Evolutionary conservation across 192 early-diverging fungal species (phyloP), one percentile per base, ranked within the genome.

Genomic region (Umbelopsis ramanniana): DNA sequence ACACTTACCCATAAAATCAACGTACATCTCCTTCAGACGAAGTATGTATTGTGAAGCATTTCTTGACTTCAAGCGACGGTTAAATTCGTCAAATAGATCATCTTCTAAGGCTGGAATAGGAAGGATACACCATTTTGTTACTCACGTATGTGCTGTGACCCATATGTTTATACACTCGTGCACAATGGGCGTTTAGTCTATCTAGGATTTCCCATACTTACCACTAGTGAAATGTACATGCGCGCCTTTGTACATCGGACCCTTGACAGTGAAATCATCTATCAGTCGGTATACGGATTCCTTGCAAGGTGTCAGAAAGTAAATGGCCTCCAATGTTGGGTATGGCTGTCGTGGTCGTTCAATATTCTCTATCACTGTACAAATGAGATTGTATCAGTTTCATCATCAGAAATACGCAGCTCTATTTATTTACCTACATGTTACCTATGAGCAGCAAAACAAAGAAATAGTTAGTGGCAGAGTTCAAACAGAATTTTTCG

Each of bases 1-100:
- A 15, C 72, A 12, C 78, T 46, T 84, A 94, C 93, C 91, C 68
- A 91, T 82, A 75, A 94, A 94, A 76, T 95, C 94, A 35, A 94
- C 86, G 74, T 87, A 90, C 38, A 95, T 79, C 69, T 95, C 94
- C 74, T 88, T 91, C 46, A 92, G 74, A 1, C 83, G 79, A 69
- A 82, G 83, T 21, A 94, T 86, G 50, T 83, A 86, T 48, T 84
- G 80, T 46, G 81, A 73, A 7, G 88, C 88, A 24, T 85, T 76
- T 0, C 86, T 83, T 35, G 73, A 73, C 21, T 82, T 91, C 60
- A 94, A 71, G 15, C 82, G 80, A 24, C 54, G 69, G 40, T 81
- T 77, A 3, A 81, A 40, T 29, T 81, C 75, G 46, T 84, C 66
- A 67, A 93, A 90, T 5, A 93, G 71, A 4, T 74, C 40, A 74